phyloP scores from a whole-genome alignment of 805 yeast species.

The Pichia heedii region DNA sequence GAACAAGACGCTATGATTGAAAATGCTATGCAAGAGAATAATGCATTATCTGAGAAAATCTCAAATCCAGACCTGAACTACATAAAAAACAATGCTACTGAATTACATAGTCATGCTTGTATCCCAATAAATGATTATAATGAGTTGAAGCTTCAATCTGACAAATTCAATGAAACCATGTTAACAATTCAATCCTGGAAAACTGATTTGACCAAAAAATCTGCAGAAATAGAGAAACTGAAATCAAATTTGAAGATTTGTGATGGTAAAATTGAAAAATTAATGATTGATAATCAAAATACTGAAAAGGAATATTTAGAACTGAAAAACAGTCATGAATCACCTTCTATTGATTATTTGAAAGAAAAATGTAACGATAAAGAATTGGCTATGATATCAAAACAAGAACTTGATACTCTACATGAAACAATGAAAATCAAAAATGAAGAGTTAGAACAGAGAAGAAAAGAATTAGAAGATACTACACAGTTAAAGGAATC shows the following conservation, averaged over 20 bases:
- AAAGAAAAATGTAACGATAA: slow-evolving; percentile 18
- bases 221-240: neutral
- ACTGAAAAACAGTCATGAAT: neutral
- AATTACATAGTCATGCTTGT: neutral
- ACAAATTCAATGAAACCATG: neutral
- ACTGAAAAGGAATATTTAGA: neutral
- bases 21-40: neutral
- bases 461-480: too few species aligned
- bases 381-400: slow-evolving; percentile 24
- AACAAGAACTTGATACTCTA: neutral
- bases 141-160: slow-evolving; percentile 8
- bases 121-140: slow-evolving; percentile 21
- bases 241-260: neutral
- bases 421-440: too few species aligned
- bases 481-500: too few species aligned
- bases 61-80: slow-evolving; percentile 9
- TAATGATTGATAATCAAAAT: neutral
- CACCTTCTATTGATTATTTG: slow-evolving; percentile 6
- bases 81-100: neutral
- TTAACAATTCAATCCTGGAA: too few species aligned
- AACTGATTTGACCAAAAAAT: neutral
- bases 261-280: neutral
- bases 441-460: too few species aligned
- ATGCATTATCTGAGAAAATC: neutral
- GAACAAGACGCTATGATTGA: too few species aligned